These are phyloP conservation scores for Immersiporthe knoxdaviesiana DNA, from an alignment of 2,329 filamentous ascomycete genomes.

Conservation along the genomic window DNA sequence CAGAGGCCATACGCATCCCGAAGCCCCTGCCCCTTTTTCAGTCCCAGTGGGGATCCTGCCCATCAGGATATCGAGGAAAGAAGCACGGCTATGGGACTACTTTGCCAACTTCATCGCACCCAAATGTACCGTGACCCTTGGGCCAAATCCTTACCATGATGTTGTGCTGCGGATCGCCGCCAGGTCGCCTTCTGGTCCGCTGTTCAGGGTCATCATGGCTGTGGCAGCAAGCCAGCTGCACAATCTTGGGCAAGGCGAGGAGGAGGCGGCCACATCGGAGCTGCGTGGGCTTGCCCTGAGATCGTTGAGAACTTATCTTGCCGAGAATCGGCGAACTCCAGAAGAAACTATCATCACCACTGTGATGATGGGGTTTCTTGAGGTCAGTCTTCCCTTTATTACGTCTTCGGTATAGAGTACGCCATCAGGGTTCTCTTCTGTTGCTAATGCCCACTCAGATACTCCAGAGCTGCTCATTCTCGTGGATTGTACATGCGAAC, in stretches of 20 bases:
- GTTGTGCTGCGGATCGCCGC: constrained; percentile 35
- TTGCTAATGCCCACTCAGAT: constrained; percentile 30
- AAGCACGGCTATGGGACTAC: constrained; percentile 36
- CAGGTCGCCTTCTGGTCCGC: constrained; percentile 32
- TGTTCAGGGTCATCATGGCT: constrained; percentile 37
- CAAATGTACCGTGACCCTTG: constrained; percentile 34
- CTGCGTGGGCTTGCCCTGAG: constrained; percentile 33
- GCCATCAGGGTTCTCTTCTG: too few species aligned
- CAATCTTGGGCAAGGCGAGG: constrained; percentile 33
- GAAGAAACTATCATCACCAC: constrained; percentile 34
- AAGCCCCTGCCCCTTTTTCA: background rate
- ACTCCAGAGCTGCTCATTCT: constrained; percentile 35
- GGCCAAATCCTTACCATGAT: constrained; percentile 35
- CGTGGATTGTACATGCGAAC: constrained; percentile 36
- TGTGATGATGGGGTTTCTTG: constrained; percentile 35
- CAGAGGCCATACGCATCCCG: background rate
- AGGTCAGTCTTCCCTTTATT: constrained; percentile 28
- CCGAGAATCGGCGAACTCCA: constrained; percentile 24
- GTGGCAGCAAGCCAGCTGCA: constrained; percentile 36
- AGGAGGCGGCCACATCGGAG: constrained; percentile 30
- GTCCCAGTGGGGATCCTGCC: background rate
- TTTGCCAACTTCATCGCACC: constrained; percentile 35
- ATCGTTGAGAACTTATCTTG: constrained; percentile 26
- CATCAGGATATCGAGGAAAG: constrained; percentile 4
- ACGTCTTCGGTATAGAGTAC: too few species aligned